These are phyloP conservation scores for Rhodotorula sp. DNA, from an alignment of 1,284 basidiomycete species.

Conservation along the genomic window DNA sequence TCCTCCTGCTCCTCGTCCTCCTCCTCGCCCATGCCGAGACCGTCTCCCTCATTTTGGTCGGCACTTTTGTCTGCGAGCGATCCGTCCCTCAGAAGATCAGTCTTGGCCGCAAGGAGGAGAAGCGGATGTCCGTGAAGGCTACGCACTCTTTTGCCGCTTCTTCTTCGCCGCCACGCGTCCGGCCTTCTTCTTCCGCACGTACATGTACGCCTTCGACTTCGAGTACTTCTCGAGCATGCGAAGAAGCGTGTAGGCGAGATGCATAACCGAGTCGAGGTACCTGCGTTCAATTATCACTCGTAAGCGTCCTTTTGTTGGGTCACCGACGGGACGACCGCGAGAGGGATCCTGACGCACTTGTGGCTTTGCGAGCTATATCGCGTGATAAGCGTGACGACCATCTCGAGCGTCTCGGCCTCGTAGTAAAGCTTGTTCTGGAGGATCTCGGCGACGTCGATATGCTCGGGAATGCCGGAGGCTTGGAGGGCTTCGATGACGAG, in stretches of 20 bases:
- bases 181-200: conserved; percentile 67
- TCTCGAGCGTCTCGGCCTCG: conserved; percentile 85
- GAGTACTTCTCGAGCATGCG: conserved; percentile 83
- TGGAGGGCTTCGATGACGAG: conserved; percentile 71
- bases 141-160: conserved; percentile 36
- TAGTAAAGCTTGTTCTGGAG: conserved; percentile 87
- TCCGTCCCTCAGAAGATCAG: no score
- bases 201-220: conserved; percentile 67
- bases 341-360: conserved; percentile 46
- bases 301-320: background rate
- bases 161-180: conserved; percentile 56
- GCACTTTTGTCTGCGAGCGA: background rate
- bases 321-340: background rate
- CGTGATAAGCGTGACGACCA: conserved; percentile 70
- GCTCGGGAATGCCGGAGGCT: conserved; percentile 55
- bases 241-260: conserved; percentile 75
- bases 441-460: conserved; percentile 70
- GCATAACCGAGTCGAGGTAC: conserved; percentile 79
- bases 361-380: conserved; percentile 68
- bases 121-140: no score
- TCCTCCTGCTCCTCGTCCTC: conserved; percentile 59
- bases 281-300: conserved; percentile 43
- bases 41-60: conserved; percentile 21
- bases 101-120: no score
- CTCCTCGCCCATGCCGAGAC: conserved; percentile 25